Evolutionary conservation across 2,329 filamentous ascomycete genomes (phyloP), one percentile per base, ranked within the genome.

Genomic region (Mycogone perniciosa): DNA sequence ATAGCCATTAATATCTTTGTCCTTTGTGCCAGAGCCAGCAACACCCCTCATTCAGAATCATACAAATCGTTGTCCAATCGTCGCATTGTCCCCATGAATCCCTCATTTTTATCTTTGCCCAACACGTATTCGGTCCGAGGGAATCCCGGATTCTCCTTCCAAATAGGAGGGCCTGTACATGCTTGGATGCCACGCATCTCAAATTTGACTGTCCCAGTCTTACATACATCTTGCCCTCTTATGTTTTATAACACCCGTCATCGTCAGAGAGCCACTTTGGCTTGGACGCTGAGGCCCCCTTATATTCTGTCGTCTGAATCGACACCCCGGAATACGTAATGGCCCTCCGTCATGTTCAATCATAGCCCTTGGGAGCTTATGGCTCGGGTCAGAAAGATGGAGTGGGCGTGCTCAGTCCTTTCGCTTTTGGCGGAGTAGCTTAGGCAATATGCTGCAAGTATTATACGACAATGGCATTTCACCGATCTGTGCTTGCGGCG

Each of bases 401-500:
- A 11, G 11, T 11, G 7, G 33, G 11, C 7, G 33, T 35, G 33
- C 11, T 11, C 11, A 35, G 33, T 35, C 11, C 4, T 35, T 7
- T 11, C 7, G 33, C 33, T 35, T 35, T 35, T 35, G 11, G 7
- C 33, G 33, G 11, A 35, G 33, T 11, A 59, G 54, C 46, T 51
- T 61, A 45, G 58, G 58, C 54, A 60, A 45, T 50, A 48, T 31
- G 33, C 40, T 34, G 29, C 37, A 38, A 48, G 27, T 31, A 31
- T 26, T 30, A 29, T 26, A 43, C 7, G 26, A 26, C 29, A 29
- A n/a, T 7, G 41, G 41, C 26, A 30, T 48, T 54, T 68, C 64
- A 67, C 55, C 60, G 59, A 31, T 57, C 59, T 27, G 52, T 60
- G 38, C 62, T 60, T 52, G 54, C 58, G 30, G 50, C 52, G 31